Conservation (phyloP, 345 rosid species). For the Psidium guajava region DNA sequence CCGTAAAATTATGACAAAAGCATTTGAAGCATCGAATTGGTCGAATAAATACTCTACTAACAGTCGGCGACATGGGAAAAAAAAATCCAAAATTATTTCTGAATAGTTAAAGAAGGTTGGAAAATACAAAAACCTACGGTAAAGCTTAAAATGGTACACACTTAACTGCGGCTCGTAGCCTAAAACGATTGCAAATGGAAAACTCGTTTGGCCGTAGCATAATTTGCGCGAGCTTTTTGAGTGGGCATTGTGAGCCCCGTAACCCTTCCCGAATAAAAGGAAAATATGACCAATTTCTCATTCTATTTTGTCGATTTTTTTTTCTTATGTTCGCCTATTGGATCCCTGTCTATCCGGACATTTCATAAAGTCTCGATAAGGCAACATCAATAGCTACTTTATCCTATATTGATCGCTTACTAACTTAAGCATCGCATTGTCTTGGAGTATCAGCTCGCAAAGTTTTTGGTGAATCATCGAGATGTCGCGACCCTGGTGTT, state of each 20-base stretch:
- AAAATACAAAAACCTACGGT: accelerated
- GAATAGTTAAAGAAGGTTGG: not conserved
- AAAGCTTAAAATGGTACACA: not conserved
- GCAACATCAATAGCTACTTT: not conserved
- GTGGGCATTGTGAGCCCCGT: not conserved
- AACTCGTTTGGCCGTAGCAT: not conserved
- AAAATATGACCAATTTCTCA: not conserved
- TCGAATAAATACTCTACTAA: not conserved
- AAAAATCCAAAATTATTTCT: not conserved
- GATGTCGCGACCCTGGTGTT: not conserved
- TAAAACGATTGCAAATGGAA: not conserved
- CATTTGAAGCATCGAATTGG: not conserved
- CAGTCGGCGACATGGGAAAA: accelerated
- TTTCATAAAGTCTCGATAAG: not conserved
- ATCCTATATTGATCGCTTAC: accelerated
- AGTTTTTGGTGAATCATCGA: too few relatives aligned
- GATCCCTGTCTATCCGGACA: not conserved
- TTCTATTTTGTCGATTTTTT: not conserved
- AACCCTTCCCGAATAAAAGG: not conserved
- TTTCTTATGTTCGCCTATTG: not conserved
- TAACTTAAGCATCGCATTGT: not conserved
- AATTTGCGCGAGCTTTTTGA: accelerated
- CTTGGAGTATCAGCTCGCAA: not conserved
- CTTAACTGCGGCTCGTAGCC: not conserved
- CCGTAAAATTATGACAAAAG: not conserved